These are phyloP conservation scores for Phytophthora pini DNA, from an alignment of 352 stramenopile genomes.

Conservation along the genomic window DNA sequence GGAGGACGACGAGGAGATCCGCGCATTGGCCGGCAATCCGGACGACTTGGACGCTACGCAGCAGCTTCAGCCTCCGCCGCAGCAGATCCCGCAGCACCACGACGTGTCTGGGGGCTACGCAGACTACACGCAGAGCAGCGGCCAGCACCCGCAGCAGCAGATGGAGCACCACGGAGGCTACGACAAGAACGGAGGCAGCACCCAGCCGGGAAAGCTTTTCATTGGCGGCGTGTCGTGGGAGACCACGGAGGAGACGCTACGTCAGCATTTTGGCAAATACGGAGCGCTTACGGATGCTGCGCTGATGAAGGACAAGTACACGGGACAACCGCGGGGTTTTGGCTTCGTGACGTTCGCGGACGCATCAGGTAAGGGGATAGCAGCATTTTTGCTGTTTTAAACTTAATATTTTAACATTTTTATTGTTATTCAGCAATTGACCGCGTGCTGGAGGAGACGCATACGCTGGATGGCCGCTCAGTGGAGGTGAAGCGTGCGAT, in stretches of 20 bases:
- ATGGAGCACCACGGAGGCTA: slow-evolving; percentile 40
- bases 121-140: slow-evolving; percentile 41
- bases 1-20: slow-evolving; percentile 78
- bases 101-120: slow-evolving; percentile 29
- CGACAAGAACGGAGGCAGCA: slow-evolving; percentile 36
- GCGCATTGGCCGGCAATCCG: slow-evolving; percentile 64
- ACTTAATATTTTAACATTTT: slow-evolving; percentile 1
- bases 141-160: slow-evolving; percentile 57
- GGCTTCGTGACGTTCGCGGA: slow-evolving; percentile 95
- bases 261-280: slow-evolving; percentile 91
- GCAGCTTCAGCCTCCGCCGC: slow-evolving; percentile 24
- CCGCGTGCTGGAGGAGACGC: slow-evolving; percentile 83
- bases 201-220: slow-evolving; percentile 88
- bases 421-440: slow-evolving; percentile 64
- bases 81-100: slow-evolving; percentile 38
- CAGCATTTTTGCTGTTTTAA: neutral
- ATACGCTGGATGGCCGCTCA: slow-evolving; percentile 90
- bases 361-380: slow-evolving; percentile 61
- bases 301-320: slow-evolving; percentile 95
- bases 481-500: slow-evolving; percentile 94
- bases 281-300: slow-evolving; percentile 86
- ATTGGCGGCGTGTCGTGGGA: slow-evolving; percentile 93
- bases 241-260: slow-evolving; percentile 93
- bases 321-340: slow-evolving; percentile 91
- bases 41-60: slow-evolving; percentile 47